Evolutionary conservation across 2,329 filamentous ascomycete genomes (phyloP).

Genomic region (Apiospora saccharicola): DNA sequence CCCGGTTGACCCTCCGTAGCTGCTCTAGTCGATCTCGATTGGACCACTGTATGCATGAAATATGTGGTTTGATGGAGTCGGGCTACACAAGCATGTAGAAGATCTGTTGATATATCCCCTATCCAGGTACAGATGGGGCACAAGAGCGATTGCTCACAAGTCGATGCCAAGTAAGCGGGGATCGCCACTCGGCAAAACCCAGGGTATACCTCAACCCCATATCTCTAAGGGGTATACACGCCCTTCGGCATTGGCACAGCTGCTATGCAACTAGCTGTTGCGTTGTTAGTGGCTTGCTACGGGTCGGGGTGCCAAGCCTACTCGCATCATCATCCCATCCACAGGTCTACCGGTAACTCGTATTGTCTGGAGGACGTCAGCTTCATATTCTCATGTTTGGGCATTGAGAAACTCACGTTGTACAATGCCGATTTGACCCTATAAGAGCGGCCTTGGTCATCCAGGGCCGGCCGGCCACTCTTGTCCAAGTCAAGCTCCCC

Average conservation of each 20-base stretch:
- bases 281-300: background rate
- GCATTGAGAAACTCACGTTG: background rate
- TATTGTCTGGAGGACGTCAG: conserved; percentile 24
- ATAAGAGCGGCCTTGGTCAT: background rate
- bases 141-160: background rate
- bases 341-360: conserved; percentile 30
- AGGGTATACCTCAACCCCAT: background rate
- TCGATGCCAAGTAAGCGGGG: background rate
- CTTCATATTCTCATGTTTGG: background rate
- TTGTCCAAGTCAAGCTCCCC: conserved; percentile 24
- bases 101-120: no score
- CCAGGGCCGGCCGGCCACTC: background rate
- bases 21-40: background rate
- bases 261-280: background rate
- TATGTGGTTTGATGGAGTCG: background rate
- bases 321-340: conserved; percentile 33
- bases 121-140: background rate
- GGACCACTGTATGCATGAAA: background rate
- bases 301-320: conserved; percentile 10
- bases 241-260: no score
- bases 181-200: background rate
- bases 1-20: background rate
- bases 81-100: no score
- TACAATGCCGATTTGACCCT: background rate
- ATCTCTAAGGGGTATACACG: background rate